A percentile compares a stretch with the other conserved stretches of the same genome.
phyloP scores from a whole-genome alignment of 2,329 filamentous ascomycete genomes.

The Colletotrichum sp. region DNA sequence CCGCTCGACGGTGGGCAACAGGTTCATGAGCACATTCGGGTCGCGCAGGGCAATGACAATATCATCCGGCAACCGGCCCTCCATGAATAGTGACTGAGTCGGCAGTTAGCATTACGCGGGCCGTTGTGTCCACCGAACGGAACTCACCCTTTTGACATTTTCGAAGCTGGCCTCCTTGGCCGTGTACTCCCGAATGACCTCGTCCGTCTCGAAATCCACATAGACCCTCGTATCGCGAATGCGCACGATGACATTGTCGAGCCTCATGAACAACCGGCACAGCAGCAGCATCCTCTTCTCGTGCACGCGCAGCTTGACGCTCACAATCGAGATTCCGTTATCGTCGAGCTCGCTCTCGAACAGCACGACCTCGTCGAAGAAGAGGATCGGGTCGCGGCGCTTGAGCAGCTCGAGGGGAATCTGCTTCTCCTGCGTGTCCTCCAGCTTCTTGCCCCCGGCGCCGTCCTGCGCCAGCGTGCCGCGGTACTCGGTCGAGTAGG shows the following conservation, averaged over 20 bases:
- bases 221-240: constrained; percentile 91
- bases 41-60: constrained; percentile 80
- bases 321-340: constrained; percentile 91
- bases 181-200: constrained; percentile 88
- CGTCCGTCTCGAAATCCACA: constrained; percentile 80
- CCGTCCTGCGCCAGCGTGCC: constrained; percentile 62
- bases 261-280: constrained; percentile 86
- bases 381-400: constrained; percentile 89
- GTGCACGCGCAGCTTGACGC: constrained; percentile 93
- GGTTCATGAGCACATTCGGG: constrained; percentile 73
- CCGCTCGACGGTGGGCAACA: constrained; percentile 75
- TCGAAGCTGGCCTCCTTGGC: constrained; percentile 85
- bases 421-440: constrained; percentile 34
- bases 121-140: background rate
- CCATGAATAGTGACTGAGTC: constrained; percentile 52
- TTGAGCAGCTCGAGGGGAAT: constrained; percentile 89
- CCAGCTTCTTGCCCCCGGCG: background rate
- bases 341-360: constrained; percentile 98
- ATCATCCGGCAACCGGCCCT: constrained; percentile 68
- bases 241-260: constrained; percentile 88
- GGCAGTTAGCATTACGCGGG: constrained; percentile 22
- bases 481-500: constrained; percentile 87
- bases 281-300: constrained; percentile 85
- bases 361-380: constrained; percentile 94
- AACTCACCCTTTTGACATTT: constrained; percentile 71